Percentiles rank a stretch among this genome's conserved stretches.
These are phyloP conservation scores for Termitomyces sp. DNA, from an alignment of 768 basidiomycete genomes.

Conservation along the genomic window DNA sequence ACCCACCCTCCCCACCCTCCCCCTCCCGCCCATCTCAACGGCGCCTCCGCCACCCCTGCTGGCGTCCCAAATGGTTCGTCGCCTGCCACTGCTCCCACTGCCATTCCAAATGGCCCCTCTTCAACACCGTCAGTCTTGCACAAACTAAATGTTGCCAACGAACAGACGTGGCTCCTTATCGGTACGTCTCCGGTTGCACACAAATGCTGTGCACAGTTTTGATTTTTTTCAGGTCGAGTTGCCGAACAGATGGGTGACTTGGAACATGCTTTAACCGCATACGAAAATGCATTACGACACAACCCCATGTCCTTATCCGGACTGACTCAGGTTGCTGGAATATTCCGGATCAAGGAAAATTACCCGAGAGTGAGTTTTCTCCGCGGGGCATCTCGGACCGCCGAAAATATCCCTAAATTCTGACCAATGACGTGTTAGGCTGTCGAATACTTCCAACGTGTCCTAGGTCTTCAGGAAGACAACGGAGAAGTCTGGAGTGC, in stretches of 20 bases:
- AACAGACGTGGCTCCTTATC: constrained; percentile 93
- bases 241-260: constrained; percentile 95
- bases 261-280: constrained; percentile 88
- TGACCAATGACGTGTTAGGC: constrained; percentile 59
- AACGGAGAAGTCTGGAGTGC: constrained; percentile 99
- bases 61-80: constrained; percentile 40
- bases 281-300: constrained; percentile 93
- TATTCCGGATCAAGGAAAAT: constrained; percentile 96
- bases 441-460: constrained; percentile 94
- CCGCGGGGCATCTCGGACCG: constrained; percentile 31
- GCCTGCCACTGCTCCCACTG: constrained; percentile 36
- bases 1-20: constrained; percentile 37
- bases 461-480: constrained; percentile 85
- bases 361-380: constrained; percentile 76
- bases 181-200: constrained; percentile 37
- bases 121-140: constrained; percentile 47
- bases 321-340: constrained; percentile 90
- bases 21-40: constrained; percentile 46
- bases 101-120: constrained; percentile 26
- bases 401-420: constrained; percentile 20
- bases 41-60: constrained; percentile 37
- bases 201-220: constrained; percentile 6
- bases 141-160: constrained; percentile 82
- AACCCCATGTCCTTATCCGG: constrained; percentile 89
- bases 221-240: constrained; percentile 65